phyloP scores from a whole-genome alignment of 768 basidiomycete genomes.

The Podaxis carcinomalis region DNA sequence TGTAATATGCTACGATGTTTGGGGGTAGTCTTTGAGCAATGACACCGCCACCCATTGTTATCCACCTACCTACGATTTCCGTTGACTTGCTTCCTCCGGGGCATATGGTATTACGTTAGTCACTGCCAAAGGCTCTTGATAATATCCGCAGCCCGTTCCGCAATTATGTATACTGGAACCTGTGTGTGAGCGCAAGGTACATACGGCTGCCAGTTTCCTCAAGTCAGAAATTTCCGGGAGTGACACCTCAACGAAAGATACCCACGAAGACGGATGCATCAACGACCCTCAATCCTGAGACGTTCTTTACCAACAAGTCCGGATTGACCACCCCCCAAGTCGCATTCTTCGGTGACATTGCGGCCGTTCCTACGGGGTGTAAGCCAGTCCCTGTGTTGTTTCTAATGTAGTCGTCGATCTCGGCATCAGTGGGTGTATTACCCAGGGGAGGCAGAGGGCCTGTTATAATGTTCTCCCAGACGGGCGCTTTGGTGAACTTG shows the following conservation, averaged over 20 bases:
- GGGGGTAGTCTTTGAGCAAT: too few species aligned
- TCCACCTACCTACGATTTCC: too few species aligned
- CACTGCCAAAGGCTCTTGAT: slow-evolving; percentile 9
- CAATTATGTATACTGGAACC: slow-evolving; percentile 13
- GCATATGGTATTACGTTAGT: too few species aligned
- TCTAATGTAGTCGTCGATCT: slow-evolving; percentile 17
- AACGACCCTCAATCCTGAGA: slow-evolving; percentile 30
- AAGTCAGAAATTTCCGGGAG: not conserved
- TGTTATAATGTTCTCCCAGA: slow-evolving; percentile 16
- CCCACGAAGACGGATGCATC: slow-evolving; percentile 33
- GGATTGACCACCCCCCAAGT: slow-evolving; percentile 32
- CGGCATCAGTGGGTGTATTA: slow-evolving; percentile 8
- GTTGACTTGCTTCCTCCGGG: too few species aligned
- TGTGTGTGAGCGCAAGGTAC: slow-evolving; percentile 14
- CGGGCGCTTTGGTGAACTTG: slow-evolving; percentile 18
- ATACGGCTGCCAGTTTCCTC: slow-evolving; percentile 4
- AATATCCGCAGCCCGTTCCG: slow-evolving; percentile 15
- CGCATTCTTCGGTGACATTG: slow-evolving; percentile 25
- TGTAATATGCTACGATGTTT: too few species aligned
- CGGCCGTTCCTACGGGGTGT: slow-evolving; percentile 30
- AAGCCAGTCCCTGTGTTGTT: slow-evolving; percentile 17
- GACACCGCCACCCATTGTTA: too few species aligned
- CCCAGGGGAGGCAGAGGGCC: slow-evolving; percentile 2
- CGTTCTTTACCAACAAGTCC: slow-evolving; percentile 31
- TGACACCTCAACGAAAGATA: not conserved